phyloP scores from a whole-genome alignment of 2,329 filamentous ascomycete genomes.

The Sporothrix pallida region DNA sequence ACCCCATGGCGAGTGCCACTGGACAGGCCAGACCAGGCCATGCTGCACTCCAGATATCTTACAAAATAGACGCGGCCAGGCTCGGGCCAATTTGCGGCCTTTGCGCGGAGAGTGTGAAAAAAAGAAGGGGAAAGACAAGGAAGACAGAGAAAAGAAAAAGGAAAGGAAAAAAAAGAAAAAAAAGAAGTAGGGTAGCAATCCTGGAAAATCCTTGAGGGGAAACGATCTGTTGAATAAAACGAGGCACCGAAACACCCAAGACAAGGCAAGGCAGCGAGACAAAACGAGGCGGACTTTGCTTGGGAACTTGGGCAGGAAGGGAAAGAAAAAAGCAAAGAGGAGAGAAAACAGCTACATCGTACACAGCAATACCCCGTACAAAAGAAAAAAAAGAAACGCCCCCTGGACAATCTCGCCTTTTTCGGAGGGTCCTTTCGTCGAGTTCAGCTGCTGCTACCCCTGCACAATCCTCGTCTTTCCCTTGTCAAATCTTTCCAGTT shows the following conservation, averaged over 20 bases:
- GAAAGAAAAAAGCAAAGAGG: neutral
- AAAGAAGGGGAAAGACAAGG: too few species aligned
- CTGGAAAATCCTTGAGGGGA: neutral
- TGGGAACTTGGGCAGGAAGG: neutral
- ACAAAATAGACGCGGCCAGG: conserved; percentile 21
- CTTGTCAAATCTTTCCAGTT: neutral
- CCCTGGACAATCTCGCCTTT: conserved; percentile 18
- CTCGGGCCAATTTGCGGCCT: conserved; percentile 21
- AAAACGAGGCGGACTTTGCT: conserved; percentile 19
- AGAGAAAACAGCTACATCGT: neutral
- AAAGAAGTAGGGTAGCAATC: neutral
- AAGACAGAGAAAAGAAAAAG: too few species aligned
- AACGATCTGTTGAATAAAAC: neutral
- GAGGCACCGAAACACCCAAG: too few species aligned
- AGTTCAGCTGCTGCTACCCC: conserved; percentile 25
- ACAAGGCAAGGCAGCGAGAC: conserved; percentile 9
- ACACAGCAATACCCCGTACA: too few species aligned
- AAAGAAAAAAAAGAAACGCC: neutral
- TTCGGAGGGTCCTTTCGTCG: neutral
- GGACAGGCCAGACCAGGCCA: neutral
- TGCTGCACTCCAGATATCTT: conserved; percentile 10
- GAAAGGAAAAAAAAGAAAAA: neutral
- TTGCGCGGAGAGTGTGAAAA: neutral
- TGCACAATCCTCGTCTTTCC: neutral
- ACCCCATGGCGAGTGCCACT: conserved; percentile 9